Base-by-base conservation (phyloP, 345 rosid species). In the Mercurialis annua region DNA sequence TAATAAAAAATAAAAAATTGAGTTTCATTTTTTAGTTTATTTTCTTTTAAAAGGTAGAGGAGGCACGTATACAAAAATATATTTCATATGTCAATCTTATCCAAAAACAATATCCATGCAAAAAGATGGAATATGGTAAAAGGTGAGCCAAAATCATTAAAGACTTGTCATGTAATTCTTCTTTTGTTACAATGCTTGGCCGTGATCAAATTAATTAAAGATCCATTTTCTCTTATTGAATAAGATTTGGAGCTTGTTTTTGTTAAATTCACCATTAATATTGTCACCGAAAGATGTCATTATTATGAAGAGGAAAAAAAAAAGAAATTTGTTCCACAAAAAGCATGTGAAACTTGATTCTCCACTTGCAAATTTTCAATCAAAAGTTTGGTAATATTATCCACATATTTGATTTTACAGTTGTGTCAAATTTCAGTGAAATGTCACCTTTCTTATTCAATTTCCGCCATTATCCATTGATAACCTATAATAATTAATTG, bases 181-280 rank as follows among this genome's bases (percentile, higher is more conserved):
- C 56, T 68, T 73, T 31, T 5, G n/a, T 49, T 67, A 24, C 62
- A 27, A 33, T 58, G 54, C 49, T 51, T 46, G 62, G 11, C 52
- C 78, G 78, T 73, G 81, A 73, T 62, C 64, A 30, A 66, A 69
- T 69, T 31, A n/a, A 67, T 20, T 30, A 31, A 31, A 15, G 6
- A 29, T 18, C 46, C 46, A 42, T 50, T 24, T 24, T 44, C 36
- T 53, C 26, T 11, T 54, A 10, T 21, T 24, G 57, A 5, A 23
- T 62, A 68, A 59, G 56, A 20, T 52, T 10, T 23, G 47, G 20
- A 46, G 16, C 20, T 3, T 44, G 29, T 47, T 40, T 23, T 38
- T 27, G 6, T 64, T 49, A 0, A 20, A 33, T 70, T 67, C 73
- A 38, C 69, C 49, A 6, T 46, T 38, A 62, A 59, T 31, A 40